Evolutionary conservation across 352 stramenopile genomes (phyloP).

Genomic region (Phytopythium kandeliae): DNA sequence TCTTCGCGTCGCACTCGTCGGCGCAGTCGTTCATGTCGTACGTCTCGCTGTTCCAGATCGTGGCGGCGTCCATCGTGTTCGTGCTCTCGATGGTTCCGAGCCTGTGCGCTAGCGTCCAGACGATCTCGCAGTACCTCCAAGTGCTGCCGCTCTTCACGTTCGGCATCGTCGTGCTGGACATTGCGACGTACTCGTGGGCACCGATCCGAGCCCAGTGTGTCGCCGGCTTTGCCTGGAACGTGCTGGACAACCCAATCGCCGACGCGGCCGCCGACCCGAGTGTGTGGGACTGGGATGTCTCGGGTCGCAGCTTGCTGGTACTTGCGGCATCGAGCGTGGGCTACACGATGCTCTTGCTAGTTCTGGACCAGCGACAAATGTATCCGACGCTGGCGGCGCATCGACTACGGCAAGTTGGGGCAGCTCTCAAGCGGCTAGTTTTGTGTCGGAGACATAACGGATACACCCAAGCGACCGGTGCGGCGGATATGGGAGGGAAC

Average conservation of each 20-base stretch:
- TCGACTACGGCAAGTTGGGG: conserved; percentile 16
- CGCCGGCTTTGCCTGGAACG: conserved; percentile 3
- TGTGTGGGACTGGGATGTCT: conserved; percentile 53
- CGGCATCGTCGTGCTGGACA: conserved; percentile 34
- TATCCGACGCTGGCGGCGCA: conserved; percentile 55
- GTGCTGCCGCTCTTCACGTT: conserved; percentile 62
- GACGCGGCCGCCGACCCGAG: conserved; percentile 12
- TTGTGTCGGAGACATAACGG: conserved; percentile 2
- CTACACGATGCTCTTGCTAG: conserved; percentile 51
- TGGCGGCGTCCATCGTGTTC: conserved; percentile 43
- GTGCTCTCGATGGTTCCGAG: conserved; percentile 39
- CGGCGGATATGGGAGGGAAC: conserved; percentile 8
- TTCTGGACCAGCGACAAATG: conserved; percentile 60
- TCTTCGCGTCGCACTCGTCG: conserved; percentile 71
- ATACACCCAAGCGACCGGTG: conserved; percentile 13
- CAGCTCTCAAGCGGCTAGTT: conserved; percentile 4
- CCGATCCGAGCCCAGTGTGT: conserved; percentile 43
- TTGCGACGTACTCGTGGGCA: conserved; percentile 43
- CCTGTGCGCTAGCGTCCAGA: conserved; percentile 40
- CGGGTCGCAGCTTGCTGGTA: conserved; percentile 30
- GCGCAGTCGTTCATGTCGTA: conserved; percentile 79
- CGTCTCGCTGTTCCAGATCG: conserved; percentile 59
- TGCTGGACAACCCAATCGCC: conserved; percentile 16
- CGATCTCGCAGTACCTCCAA: conserved; percentile 38
- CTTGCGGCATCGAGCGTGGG: conserved; percentile 30